Base-by-base conservation (phyloP, 225 moss, liverwort and hornwort species). In the Asterella californica region DNA sequence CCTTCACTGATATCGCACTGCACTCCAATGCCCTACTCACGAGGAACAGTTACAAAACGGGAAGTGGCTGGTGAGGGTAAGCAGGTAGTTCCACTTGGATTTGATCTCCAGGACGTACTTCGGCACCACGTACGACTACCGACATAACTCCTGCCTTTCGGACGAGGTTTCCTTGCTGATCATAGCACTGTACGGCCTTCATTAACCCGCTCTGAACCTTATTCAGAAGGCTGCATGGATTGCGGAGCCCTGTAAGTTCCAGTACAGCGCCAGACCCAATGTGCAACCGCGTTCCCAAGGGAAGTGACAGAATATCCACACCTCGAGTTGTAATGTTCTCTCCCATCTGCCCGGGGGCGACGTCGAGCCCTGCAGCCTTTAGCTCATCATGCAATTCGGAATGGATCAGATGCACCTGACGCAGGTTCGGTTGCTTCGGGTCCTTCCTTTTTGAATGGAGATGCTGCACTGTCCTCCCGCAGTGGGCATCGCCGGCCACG, bases 281-380 rank as follows among this genome's bases (percentile, higher is more conserved):
- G 11, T 75, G 74, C 64, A 81, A 15, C 25, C 64, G 73, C 22
- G 81, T 81, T 74, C 74, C 81, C 30, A 65, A 2, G 4, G 81
- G 74, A 3, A 81, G 63, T 29, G 60, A 37, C 32, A 81, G 25
- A 29, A 75, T 14, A 49, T 81, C 81, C 9, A 81, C 15, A n/a
- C 81, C 81, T 29, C 50, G 52, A 24, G 75, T 81, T 46, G 81
- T 81, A 50, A 81, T 75, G 52, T 81, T 81, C 81, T 81, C 81
- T 18, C 81, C 81, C 62, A 81, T 62, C 25, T 74, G 52, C n/a
- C 81, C 81, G 12, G 81, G 63, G 38, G 42, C 63, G 6, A 81
- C 75, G 17, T 25, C 52, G 37, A 63, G 52, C 15, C 81, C 74
- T 45, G 64, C 62, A 6, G 46, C 34, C 75, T 52, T 42, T 37